Percentiles rank a stretch among this genome's conserved stretches.
These are phyloP conservation scores for Parascedosporium putredinis DNA, from an alignment of 2,329 filamentous ascomycete species.

Conservation along the genomic window DNA sequence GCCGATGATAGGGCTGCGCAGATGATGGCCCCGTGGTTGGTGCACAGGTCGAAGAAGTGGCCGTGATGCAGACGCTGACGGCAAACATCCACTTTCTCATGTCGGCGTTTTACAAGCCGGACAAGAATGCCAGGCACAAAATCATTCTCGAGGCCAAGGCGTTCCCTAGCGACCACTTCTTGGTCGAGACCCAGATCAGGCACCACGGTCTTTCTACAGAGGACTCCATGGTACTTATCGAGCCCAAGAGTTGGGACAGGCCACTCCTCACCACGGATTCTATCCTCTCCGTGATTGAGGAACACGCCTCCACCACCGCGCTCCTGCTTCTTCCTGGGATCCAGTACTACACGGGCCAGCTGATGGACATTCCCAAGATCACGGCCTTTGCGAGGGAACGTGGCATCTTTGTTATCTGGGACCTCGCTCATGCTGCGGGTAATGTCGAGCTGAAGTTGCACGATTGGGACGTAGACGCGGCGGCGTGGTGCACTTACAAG, in stretches of 20 bases:
- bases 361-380: conserved; percentile 72
- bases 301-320: conserved; percentile 62
- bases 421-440: conserved; percentile 76
- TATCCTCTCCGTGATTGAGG: conserved; percentile 63
- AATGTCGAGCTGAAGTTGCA: conserved; percentile 73
- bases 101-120: conserved; percentile 71
- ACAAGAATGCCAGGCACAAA: conserved; percentile 46
- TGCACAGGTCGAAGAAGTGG: conserved; percentile 57
- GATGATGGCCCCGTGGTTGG: conserved; percentile 63
- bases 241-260: conserved; percentile 37
- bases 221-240: conserved; percentile 59
- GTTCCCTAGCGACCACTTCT: conserved; percentile 80
- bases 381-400: conserved; percentile 64
- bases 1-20: conserved; percentile 58
- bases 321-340: conserved; percentile 76
- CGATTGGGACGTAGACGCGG: conserved; percentile 87
- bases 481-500: conserved; percentile 90
- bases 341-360: conserved; percentile 86
- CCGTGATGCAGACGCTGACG: conserved; percentile 74
- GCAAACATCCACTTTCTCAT: conserved; percentile 68
- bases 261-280: conserved; percentile 58
- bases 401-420: conserved; percentile 73
- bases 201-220: conserved; percentile 55
- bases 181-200: conserved; percentile 64
- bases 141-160: conserved; percentile 76